Conservation (phyloP, 345 rosid genomes). For the Acer yangbiense region DNA sequence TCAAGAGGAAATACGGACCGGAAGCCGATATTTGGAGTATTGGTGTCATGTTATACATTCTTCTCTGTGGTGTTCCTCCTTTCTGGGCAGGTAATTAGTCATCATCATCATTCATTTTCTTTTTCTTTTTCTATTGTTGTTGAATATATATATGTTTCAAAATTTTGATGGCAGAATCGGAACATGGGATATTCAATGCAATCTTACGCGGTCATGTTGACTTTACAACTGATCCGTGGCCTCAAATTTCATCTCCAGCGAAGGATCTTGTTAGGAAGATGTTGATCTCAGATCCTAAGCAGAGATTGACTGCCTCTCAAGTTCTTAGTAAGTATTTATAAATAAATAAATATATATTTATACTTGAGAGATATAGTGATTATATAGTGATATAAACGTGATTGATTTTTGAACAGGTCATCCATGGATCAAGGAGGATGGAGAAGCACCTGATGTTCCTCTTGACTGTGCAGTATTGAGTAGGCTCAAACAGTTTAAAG, state of each 20-base stretch:
- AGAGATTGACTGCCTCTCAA: conserved; percentile 82
- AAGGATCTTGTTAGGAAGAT: conserved; percentile 93
- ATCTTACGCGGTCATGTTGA: conserved; percentile 78
- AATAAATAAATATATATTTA: too few species aligned
- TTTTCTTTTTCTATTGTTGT: not conserved
- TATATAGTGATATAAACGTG: too few species aligned
- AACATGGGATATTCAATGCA: conserved; percentile 91
- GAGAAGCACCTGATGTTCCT: conserved; percentile 75
- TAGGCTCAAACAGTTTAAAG: conserved; percentile 69
- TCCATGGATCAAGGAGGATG: conserved; percentile 75
- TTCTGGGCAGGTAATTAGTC: conserved; percentile 80
- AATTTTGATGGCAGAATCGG: conserved; percentile 61
- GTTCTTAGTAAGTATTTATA: conserved; percentile 62
- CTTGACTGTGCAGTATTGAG: conserved; percentile 62
- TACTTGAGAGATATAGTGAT: too few species aligned
- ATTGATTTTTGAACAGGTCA: conserved; percentile 33
- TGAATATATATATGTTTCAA: too few species aligned
- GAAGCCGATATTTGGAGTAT: conserved; percentile 97
- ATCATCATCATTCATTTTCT: too few species aligned
- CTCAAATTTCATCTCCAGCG: conserved; percentile 78
- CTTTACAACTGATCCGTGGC: conserved; percentile 94
- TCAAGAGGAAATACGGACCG: conserved; percentile 87
- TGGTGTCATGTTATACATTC: conserved; percentile 93
- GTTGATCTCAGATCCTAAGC: conserved; percentile 89
- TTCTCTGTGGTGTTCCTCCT: conserved; percentile 91